Evolutionary conservation across 257 asterid species (phyloP), one percentile per base, ranked within the genome.

Genomic region (Plantago ovata): DNA sequence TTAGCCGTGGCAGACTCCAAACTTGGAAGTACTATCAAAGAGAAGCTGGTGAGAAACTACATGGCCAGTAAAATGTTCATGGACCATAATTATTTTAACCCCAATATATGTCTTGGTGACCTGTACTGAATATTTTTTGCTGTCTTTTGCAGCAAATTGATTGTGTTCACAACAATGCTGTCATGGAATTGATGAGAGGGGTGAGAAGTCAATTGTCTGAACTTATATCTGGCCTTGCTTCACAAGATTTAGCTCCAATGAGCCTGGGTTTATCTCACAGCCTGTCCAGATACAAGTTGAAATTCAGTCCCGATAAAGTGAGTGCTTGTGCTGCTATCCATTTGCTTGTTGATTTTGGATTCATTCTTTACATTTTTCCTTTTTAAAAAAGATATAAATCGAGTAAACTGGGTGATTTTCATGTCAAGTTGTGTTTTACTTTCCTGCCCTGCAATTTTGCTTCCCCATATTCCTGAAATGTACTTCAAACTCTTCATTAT

Each of bases 241-340:
- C 60, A 18, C 60, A 55, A 55, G 60, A 55, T 55, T 55, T 55
- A 44, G 60, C 60, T 18, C 60, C 60, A 5, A 55, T 55, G 60
- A 55, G 60, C 33, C 38, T 55, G 47, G 60, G 60, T 55, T 38
- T 55, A 15, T 55, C 60, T 0, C 60, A 55, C 42, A 55, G 60
- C 11, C 42, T 55, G 60, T 55, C 60, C 12, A 38, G 60, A 55
- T 55, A 38, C 32, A 55, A 55, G 32, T 55, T 55, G 47, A 55
- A 55, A 5, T 55, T 55, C 60, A 55, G 60, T 55, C 60, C 60
- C 38, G 60, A 55, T 55, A 55, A 55, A 44, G 60, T 55, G 44
- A 19, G 38, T 38, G 7, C 6, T 55, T 16, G 7, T 7, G 22
- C 12, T 36, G n/a, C 22, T 13, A 4, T 38, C 38, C 3, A 3